A percentile compares a stretch with the other conserved stretches of the same genome.
phyloP scores from a whole-genome alignment of 108 stramenopile species.

The Chaetoceros tenuissimus region DNA sequence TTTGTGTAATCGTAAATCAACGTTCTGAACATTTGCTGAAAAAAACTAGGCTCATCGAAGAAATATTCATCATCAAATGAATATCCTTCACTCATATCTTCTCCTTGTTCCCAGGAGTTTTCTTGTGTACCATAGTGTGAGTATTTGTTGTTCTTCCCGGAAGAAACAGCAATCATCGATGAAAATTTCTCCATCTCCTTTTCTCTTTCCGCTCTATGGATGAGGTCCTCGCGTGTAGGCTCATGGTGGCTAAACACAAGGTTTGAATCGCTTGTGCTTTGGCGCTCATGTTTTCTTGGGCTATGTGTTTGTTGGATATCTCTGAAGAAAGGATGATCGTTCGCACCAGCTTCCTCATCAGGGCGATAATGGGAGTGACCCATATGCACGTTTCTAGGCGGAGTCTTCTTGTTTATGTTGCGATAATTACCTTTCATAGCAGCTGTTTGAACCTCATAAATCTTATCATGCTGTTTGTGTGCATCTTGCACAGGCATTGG shows the following conservation, averaged over 20 bases:
- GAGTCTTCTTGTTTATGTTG: no score
- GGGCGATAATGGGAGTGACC: not conserved
- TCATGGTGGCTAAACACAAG: not conserved
- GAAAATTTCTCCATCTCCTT: not conserved
- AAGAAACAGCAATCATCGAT: not conserved
- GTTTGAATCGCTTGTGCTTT: not conserved
- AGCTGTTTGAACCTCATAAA: not conserved
- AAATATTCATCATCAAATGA: not conserved
- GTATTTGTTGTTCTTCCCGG: not conserved
- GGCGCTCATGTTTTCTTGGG: not conserved
- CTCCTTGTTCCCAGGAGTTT: not conserved
- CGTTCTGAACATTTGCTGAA: constrained; percentile 13
- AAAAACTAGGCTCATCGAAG: not conserved
- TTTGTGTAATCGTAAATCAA: constrained; percentile 35
- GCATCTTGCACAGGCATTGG: not conserved
- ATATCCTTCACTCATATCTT: not conserved
- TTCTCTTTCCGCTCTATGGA: not conserved
- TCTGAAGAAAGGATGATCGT: not conserved
- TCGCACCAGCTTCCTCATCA: not conserved
- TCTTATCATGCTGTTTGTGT: not conserved
- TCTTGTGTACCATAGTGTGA: not conserved
- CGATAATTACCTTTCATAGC: not conserved
- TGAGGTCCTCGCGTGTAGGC: not conserved
- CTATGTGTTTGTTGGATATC: no score
- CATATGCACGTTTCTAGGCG: not conserved